Base-by-base conservation (phyloP, 73 alveolate genomes). In the Paramecium sonneborni region DNA sequence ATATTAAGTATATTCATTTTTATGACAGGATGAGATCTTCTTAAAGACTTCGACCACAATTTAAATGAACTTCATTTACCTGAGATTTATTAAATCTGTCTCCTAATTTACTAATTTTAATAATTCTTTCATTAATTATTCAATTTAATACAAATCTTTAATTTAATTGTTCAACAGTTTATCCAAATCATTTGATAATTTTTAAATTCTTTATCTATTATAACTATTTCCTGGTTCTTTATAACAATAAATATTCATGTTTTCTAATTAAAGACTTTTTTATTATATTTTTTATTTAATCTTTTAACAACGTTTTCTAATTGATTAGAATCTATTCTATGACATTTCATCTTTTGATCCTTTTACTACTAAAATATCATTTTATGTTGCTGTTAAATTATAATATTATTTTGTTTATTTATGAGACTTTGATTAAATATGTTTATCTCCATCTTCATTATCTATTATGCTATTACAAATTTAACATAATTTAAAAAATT, bases 321-420 rank as follows among this genome's bases (percentile, higher is more conserved):
- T 52, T 52, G 30, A 18, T 52, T 52, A 52, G 5, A n/a, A 52
- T 18, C 68, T 52, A 52, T 52, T 52, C 15, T 52, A 52, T 52
- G 68, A 43, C 1, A 79, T 79, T 14, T 79, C 90, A 23, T 79
- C 90, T 44, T 79, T 79, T 6, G 90, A 79, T 79, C 90, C 90
- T 44, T 79, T 79, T 18, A 79, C 72, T 23, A 43, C 46, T 21
- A 79, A 20, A 2, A 79, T 79, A 14, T 79, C 90, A 43, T 46
- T 46, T 46, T 79, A 46, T 6, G 41, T 43, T 8, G 76, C 74
- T 21, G 39, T 21, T 34, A 79, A 6, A 10, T 62, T 62, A 79
- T 79, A 79, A 79, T 79, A 79, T 26, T 21, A 0, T 79, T 79
- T 79, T 43, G 90, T 79, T 8, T 79, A 43, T 79, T 79, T 79